These are phyloP conservation scores for Stylonectria norvegica DNA, from an alignment of 2,329 filamentous ascomycete genomes.

Conservation along the genomic window DNA sequence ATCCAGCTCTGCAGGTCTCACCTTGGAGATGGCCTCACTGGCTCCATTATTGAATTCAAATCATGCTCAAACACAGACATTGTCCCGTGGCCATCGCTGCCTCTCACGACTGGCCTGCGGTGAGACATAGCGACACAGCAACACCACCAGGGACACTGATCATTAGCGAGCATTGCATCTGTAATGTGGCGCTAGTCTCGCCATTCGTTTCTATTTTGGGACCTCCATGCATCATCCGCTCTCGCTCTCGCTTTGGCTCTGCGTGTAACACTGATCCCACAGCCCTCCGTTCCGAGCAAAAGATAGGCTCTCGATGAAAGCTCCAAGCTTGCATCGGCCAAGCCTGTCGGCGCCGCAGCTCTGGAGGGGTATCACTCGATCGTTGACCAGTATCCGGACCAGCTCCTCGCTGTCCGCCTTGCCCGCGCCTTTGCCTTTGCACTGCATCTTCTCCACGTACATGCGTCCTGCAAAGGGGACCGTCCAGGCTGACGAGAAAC, in stretches of 20 bases:
- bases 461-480: constrained; percentile 79
- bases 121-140: neutral
- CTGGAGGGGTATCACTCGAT: constrained; percentile 69
- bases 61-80: neutral
- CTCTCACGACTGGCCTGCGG: neutral
- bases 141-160: no score
- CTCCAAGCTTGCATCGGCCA: constrained; percentile 66
- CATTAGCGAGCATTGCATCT: no score
- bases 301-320: constrained; percentile 70
- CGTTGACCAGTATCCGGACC: constrained; percentile 79
- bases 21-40: neutral
- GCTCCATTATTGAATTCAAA: neutral
- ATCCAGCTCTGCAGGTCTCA: neutral
- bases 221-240: constrained; percentile 8
- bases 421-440: constrained; percentile 44
- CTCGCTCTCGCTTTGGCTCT: constrained; percentile 1
- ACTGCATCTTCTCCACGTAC: constrained; percentile 86
- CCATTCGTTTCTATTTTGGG: constrained; percentile 13
- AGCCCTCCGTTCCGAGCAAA: constrained; percentile 70
- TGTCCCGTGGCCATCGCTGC: neutral
- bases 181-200: constrained; percentile 14
- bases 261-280: constrained; percentile 52
- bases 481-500: constrained; percentile 73
- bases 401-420: constrained; percentile 54
- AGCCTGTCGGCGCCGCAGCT: constrained; percentile 67